Evolutionary conservation across 805 yeast genomes (phyloP), one percentile per base, ranked within the genome.

Genomic region (Brettanomyces nanus): DNA sequence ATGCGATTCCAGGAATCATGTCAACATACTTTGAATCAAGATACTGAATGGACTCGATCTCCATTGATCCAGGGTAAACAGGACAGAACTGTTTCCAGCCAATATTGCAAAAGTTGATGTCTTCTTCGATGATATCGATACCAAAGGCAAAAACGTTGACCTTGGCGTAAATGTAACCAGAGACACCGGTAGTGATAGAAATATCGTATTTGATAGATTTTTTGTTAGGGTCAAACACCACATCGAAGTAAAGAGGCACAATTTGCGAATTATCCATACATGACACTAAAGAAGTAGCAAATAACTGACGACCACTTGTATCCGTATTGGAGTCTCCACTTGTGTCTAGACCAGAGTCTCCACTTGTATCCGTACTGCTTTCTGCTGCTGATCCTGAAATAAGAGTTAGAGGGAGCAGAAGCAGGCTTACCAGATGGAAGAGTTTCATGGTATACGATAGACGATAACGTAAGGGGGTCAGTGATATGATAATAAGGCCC

Each of bases 31-130:
- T 48, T 9, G 61, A 48, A 15, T 75, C 59, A 29, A 80, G 67
- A 45, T 83, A 75, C 56, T 77, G 73, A 40, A 80, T 62, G 18
- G 92, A 76, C 46, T 82, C 80, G 36, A 89, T 71, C 49, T 83
- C 85, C 53, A 89, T 73, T 28, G 75, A 62, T 23, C 96, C 96
- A 0, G 96, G 89, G 49, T 68, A 77, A 25, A 89, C 58, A 1
- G 96, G 96, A 61, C 97, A 89, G 55, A 89, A 84, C 63, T 89
- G 95, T 53, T 81, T 82, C 82, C 94, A 80, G 23, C 74, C 74
- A 37, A 74, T 59, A 22, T 45, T 40, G 64, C 97, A 89, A 42
- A 85, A 63, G 52, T 85, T 73, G 36, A 87, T 57, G 1, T 55
- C 51, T 49, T 69, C 64, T 5, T 69, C 59, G 45, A 86, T 78